These are phyloP conservation scores for Torulaspora maleeae DNA, from an alignment of 805 yeast species.

Conservation along the genomic window DNA sequence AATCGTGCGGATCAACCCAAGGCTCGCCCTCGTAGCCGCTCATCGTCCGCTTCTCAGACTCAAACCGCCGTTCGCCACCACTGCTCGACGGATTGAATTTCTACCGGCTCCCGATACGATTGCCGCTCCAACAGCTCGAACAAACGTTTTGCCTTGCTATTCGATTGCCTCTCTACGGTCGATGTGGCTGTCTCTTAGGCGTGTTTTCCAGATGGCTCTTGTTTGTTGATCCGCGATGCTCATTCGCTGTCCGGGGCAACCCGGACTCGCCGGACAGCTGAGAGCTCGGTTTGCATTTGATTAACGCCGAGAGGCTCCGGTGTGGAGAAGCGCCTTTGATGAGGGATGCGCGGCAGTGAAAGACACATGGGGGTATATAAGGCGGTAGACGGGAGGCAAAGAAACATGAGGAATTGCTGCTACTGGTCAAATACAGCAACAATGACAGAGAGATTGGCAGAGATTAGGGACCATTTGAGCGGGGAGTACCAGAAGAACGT, in stretches of 20 bases:
- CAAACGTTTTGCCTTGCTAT: no score
- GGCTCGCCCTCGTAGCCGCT: conserved; percentile 4
- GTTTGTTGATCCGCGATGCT: conserved; percentile 1
- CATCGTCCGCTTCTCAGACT: conserved; percentile 1
- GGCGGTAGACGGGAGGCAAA: no score
- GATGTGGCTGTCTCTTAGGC: no score
- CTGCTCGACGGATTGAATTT: background rate
- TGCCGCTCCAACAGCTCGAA: background rate
- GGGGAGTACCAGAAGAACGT: conserved; percentile 10
- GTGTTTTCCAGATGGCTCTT: background rate
- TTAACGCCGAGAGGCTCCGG: conserved; percentile 1
- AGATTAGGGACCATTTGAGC: conserved; percentile 28
- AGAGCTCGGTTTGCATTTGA: no score
- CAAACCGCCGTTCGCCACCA: background rate
- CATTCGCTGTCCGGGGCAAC: background rate
- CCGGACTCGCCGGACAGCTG: background rate
- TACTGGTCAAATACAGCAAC: background rate
- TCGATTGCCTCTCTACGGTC: no score
- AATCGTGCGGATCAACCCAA: conserved; percentile 18
- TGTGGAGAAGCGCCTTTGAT: background rate
- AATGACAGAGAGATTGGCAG: conserved; percentile 31
- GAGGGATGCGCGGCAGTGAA: background rate
- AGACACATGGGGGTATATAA: background rate
- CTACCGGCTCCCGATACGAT: background rate
- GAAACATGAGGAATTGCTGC: background rate